phyloP scores from a whole-genome alignment of 306 rosid genomes.

The Prunus kanzakura region DNA sequence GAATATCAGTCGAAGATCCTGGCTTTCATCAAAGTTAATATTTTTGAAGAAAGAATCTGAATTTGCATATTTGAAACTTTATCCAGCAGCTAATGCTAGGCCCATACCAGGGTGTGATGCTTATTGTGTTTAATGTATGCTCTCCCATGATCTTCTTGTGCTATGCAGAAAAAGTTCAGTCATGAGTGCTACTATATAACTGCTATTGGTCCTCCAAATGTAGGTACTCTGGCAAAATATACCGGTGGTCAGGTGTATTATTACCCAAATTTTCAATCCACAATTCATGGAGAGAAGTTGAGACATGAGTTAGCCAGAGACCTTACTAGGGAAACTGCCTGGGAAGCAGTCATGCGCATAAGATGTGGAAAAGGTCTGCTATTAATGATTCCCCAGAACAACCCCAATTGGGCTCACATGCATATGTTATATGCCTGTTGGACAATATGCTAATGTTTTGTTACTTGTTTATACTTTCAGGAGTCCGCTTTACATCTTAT shows the following conservation, averaged over 20 bases:
- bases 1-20: neutral
- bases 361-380: slow-evolving; percentile 91
- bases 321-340: slow-evolving; percentile 95
- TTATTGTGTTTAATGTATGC: neutral
- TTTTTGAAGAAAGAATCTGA: neutral
- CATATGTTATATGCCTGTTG: neutral
- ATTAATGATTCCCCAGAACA: slow-evolving; percentile 14
- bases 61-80: neutral
- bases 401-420: neutral
- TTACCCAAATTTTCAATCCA: slow-evolving; percentile 81
- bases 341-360: slow-evolving; percentile 99
- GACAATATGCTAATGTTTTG: slow-evolving; percentile 21
- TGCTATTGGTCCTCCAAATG: slow-evolving; percentile 16
- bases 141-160: neutral
- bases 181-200: neutral
- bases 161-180: neutral
- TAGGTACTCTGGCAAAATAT: slow-evolving; percentile 96
- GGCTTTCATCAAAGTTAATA: neutral
- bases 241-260: slow-evolving; percentile 92
- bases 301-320: slow-evolving; percentile 89
- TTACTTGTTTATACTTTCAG: slow-evolving; percentile 39
- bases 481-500: slow-evolving; percentile 88
- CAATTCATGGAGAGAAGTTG: slow-evolving; percentile 86
- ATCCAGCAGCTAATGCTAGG: neutral
- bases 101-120: neutral